phyloP scores from a whole-genome alignment of 2,329 filamentous ascomycete species.

The Paecilomyces formosus region DNA sequence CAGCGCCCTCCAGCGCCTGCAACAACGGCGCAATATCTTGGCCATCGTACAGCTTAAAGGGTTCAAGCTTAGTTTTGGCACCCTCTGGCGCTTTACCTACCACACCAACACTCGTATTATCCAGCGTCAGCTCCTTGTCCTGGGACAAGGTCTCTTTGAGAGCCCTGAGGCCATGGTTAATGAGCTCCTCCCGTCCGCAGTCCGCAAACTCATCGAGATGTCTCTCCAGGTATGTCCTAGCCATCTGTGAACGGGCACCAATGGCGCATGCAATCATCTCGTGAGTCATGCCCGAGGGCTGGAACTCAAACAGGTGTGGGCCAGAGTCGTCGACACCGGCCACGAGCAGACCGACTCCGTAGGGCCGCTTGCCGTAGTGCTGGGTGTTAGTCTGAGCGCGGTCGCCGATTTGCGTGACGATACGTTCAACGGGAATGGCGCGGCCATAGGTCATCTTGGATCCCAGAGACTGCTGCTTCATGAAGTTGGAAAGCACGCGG shows the following conservation, averaged over 20 bases:
- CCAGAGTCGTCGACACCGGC: conserved; percentile 90
- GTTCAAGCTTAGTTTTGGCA: conserved; percentile 56
- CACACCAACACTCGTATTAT: conserved; percentile 89
- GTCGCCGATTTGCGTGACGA: conserved; percentile 87
- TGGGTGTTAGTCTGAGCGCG: conserved; percentile 98
- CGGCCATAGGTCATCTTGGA: conserved; percentile 95
- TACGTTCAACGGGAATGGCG: conserved; percentile 79
- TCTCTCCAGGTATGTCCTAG: conserved; percentile 89
- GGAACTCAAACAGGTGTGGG: conserved; percentile 96
- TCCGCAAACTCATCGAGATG: conserved; percentile 77
- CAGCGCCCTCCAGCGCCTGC: conserved; percentile 54
- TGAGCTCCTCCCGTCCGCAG: conserved; percentile 72
- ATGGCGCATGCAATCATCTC: conserved; percentile 97
- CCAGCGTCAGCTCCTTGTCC: conserved; percentile 94
- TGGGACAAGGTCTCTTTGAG: conserved; percentile 93
- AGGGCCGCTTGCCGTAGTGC: conserved; percentile 91
- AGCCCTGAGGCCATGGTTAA: conserved; percentile 82
- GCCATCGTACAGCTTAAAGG: conserved; percentile 86
- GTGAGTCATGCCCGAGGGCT: conserved; percentile 89
- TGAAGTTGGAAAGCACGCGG: conserved; percentile 99
- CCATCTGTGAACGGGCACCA: conserved; percentile 94
- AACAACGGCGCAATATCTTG: conserved; percentile 80
- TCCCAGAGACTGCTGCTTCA: conserved; percentile 97
- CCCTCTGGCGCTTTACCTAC: conserved; percentile 56
- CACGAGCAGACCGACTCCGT: conserved; percentile 87